Evolutionary conservation across 2,329 filamentous ascomycete genomes (phyloP), one percentile per base, ranked within the genome.

Genomic region (Aspergillus pseudotamarii): DNA sequence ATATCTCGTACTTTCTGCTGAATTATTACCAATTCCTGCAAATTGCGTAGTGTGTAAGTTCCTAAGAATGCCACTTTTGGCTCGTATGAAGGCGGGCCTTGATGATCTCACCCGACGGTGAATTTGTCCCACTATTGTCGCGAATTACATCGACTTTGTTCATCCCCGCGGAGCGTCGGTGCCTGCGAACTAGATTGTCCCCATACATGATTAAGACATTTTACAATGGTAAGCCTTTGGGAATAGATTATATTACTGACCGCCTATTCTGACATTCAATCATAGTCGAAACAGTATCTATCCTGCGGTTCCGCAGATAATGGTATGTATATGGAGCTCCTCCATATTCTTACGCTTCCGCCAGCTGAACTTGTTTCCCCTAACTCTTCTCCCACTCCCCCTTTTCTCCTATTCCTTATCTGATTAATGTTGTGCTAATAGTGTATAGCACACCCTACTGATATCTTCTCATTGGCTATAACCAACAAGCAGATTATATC

Each of bases 251-350:
- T 43, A 34, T 21, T 34, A 14, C 19, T 38, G 11, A 16, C 19
- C 34, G 6, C 50, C 19, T 50, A 58, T 59, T 54, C 57, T 62
- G 60, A 63, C 60, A 51, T 50, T 30, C 14, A 41, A 59, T 64
- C 34, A 64, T 61, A 97, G 95, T 99, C 95, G 61, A 98, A 98
- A 83, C 95, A 98, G 89, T 99, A 97, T 78, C 87, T 99, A 66
- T 96, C 94, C 73, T 91, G 91, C 69, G 92, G 97, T 79, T 94
- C 93, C 50, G 88, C 97, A 77, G 91, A 96, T 76, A 87, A 93
- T 83, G 93, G 92, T 92, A 77, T 77, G 83, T 75, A 59, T 59
- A 61, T 9, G 23, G 28, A 36, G 10, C 34, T 28, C 6, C 51
- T 48, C 51, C 30, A n/a, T 23, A 16, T 8, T 50, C 41, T 16